Base-by-base conservation (phyloP, 768 basidiomycete species). In the Cyclocybe cylindracea region DNA sequence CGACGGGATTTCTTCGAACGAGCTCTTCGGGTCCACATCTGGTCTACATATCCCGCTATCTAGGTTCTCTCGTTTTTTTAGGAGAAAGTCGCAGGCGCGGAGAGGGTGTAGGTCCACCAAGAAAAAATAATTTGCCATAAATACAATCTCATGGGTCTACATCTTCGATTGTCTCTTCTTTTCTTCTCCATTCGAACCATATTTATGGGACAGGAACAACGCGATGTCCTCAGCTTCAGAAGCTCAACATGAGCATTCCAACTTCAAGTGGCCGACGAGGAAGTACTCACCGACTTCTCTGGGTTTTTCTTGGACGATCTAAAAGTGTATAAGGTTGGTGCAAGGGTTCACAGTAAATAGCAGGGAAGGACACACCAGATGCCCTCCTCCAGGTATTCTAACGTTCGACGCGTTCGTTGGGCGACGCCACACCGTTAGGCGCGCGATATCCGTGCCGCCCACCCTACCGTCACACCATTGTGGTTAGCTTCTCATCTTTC, bases 301-400 rank as follows among this genome's bases (percentile, higher is more conserved):
- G 10, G 65, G 63, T 48, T 61, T 63, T 44, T 66, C 65, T 51
- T 66, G 63, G 19, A 64, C 60, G 34, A 63, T 48, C 64, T 65
- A 8, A 31, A 53, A 32, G 29, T 29, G 7, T 40, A 32, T n/a
- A 18, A 44, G 10, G 32, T 18, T 2, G 49, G 35, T 7, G n/a
- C 16, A 13, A 4, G 10, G 34, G 7, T 34, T 13, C 14, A 33
- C 7, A 41, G 37, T 9, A 7, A 29, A 31, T 33, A 38, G 14
- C n/a, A 39, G 2, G 46, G 7, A 31, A 45, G 16, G 3, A 56
- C 56, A 8, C 39, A 66, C 64, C 45, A 67, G 51, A 52, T 67
- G 66, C 0, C 64, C 64, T 29, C 54, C 61, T 31, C 60, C 66
- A 5, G 60, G 56, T 33, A 67, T 58, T 40, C 46, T 57, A 18